Conservation (phyloP, 495 filamentous ascomycete species). For the Bathelium albidoporum region DNA sequence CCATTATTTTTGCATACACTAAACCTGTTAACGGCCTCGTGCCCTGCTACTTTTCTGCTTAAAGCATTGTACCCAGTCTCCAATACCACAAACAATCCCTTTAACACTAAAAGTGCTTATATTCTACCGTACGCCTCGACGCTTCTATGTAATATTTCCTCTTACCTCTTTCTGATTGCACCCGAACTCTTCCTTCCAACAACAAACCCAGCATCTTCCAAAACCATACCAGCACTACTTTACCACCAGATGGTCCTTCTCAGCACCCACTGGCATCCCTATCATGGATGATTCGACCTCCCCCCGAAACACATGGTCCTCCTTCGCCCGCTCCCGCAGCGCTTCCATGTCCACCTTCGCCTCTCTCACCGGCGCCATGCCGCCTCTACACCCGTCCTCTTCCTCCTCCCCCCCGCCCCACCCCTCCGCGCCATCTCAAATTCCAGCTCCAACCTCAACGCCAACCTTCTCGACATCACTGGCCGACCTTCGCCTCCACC, state of each 20-base stretch:
- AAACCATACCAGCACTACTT: background rate
- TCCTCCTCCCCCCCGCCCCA: constrained; percentile 15
- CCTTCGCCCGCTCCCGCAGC: background rate
- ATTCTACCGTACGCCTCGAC: too few relatives aligned
- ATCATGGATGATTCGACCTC: background rate
- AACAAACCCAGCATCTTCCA: too few relatives aligned
- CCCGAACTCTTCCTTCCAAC: too few relatives aligned
- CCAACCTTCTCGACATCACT: too few relatives aligned
- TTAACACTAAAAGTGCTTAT: too few relatives aligned
- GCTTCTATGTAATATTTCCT: too few relatives aligned
- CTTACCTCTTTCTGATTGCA: too few relatives aligned
- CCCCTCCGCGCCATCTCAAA: constrained; percentile 8
- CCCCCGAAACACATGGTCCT: background rate
- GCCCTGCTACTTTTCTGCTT: background rate
- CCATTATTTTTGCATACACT: background rate
- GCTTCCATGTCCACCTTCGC: constrained; percentile 7
- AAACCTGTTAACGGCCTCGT: background rate
- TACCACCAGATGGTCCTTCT: too few relatives aligned
- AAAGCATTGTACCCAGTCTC: too few relatives aligned
- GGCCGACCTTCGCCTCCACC: too few relatives aligned
- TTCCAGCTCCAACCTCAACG: too few relatives aligned
- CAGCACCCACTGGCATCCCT: constrained; percentile 4
- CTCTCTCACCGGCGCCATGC: constrained; percentile 3
- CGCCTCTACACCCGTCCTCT: background rate
- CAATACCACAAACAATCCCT: background rate